phyloP scores from a whole-genome alignment of 2,329 filamentous ascomycete species.

The Ceratocystis cacaofunesta region DNA sequence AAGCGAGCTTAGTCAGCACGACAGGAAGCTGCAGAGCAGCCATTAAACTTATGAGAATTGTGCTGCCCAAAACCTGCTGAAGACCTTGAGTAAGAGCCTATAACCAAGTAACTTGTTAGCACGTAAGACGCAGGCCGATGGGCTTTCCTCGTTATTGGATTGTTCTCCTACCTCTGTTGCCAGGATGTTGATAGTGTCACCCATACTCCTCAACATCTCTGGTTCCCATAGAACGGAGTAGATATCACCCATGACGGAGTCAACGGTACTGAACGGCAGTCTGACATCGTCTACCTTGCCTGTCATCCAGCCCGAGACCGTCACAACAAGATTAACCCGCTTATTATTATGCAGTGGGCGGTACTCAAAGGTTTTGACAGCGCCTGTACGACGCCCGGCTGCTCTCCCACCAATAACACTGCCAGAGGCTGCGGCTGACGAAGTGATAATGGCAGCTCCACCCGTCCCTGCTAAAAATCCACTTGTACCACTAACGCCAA shows the following conservation, averaged over 20 bases:
- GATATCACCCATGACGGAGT: slow-evolving; percentile 94
- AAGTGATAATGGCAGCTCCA: slow-evolving; percentile 87
- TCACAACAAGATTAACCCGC: slow-evolving; percentile 86
- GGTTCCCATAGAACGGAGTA: slow-evolving; percentile 97
- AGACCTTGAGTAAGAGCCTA: slow-evolving; percentile 89
- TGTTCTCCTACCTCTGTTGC: slow-evolving; percentile 73
- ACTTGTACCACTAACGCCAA: slow-evolving; percentile 77
- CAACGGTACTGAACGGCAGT: slow-evolving; percentile 86
- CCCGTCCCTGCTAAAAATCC: slow-evolving; percentile 83
- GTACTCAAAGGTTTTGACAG: slow-evolving; percentile 94
- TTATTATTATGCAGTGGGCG: slow-evolving; percentile 96
- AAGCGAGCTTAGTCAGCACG: slow-evolving; percentile 81
- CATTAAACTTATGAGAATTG: slow-evolving; percentile 80
- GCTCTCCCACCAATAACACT: slow-evolving; percentile 74
- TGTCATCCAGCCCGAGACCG: slow-evolving; percentile 95
- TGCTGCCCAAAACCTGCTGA: slow-evolving; percentile 85
- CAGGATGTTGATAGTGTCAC: slow-evolving; percentile 95
- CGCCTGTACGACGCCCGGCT: slow-evolving; percentile 73
- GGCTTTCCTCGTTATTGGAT: not conserved
- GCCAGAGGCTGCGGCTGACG: slow-evolving; percentile 71
- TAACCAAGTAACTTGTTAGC: not conserved
- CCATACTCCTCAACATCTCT: slow-evolving; percentile 94
- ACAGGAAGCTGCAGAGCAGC: slow-evolving; percentile 83
- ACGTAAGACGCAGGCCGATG: not conserved
- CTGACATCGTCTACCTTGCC: slow-evolving; percentile 95